Evolutionary conservation across 73 alveolate species (phyloP), one percentile per base, ranked within the genome.

Genomic region (Blepharisma japonicum): DNA sequence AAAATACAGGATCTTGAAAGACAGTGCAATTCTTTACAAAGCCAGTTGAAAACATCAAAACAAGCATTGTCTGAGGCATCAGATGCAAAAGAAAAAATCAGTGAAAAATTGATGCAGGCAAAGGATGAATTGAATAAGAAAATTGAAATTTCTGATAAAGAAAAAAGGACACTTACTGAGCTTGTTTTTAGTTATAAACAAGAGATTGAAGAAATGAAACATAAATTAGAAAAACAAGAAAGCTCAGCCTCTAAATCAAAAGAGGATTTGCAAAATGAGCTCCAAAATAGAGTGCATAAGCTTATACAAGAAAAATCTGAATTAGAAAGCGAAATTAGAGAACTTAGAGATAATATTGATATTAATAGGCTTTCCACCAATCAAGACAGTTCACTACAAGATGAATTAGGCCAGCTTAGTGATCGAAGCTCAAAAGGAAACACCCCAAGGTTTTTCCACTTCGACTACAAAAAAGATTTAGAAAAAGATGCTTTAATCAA

Each of bases 261-360:
- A 61, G 74, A 61, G 14, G 74, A 61, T 18, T 14, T 61, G 2
- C 14, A 14, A 18, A 8, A n/a, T 9, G 74, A 61, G 11, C 46
- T 61, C 2, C 74, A 61, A 61, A 25, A 25, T 25, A n/a, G 74
- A 18, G 11, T 61, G 14, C 46, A 14, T 14, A 39, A 14, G 2
- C 23, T 61, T 14, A 61, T 14, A 61, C 74, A 61, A 61, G 74
- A 61, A 61, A 61, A 61, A 61, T n/a, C 46, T 8, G 74, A 61
- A 18, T 4, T 61, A 5, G 74, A 61, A 61, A 61, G 5, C 47
- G 46, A n/a, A 14, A 14, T 61, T 8, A n/a, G 23, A 61, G 74
- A 61, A 61, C 74, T 61, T 61, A n/a, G 23, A 25, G 74, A 61
- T 39, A n/a, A 61, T 8, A 61, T 61, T 9, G 47, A 61, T 8